Percentiles rank a stretch among this genome's conserved stretches.
Evolutionary conservation across 2,329 filamentous ascomycete genomes (phyloP).

Genomic region (Macrophomina phaseolina): DNA sequence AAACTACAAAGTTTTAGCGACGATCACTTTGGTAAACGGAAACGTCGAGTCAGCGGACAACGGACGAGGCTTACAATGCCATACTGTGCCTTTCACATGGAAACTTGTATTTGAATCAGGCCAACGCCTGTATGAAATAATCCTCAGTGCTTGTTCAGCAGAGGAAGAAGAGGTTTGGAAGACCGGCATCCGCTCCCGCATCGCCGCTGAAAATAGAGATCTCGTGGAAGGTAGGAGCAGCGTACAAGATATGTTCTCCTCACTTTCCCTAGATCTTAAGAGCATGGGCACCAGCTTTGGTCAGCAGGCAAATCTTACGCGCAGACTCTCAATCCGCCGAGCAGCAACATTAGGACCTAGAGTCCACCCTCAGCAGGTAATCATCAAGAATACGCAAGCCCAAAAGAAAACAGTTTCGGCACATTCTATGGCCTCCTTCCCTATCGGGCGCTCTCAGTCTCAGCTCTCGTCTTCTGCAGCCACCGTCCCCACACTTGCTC

Average conservation of each 20-base stretch:
- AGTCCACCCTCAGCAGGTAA: conserved; percentile 73
- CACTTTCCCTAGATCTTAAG: conserved; percentile 72
- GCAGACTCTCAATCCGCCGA: conserved; percentile 78
- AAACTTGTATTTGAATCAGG: conserved; percentile 84
- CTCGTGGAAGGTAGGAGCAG: conserved; percentile 55
- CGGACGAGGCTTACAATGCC: conserved; percentile 81
- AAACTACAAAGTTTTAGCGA: conserved; percentile 75
- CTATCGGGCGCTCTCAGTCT: conserved; percentile 80
- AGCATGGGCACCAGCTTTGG: conserved; percentile 77
- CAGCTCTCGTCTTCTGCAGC: conserved; percentile 66
- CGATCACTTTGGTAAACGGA: conserved; percentile 69
- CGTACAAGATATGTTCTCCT: conserved; percentile 62
- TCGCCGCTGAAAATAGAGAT: conserved; percentile 57
- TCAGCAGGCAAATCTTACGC: conserved; percentile 68
- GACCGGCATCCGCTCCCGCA: conserved; percentile 63
- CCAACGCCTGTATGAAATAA: conserved; percentile 79
- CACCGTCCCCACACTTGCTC: conserved; percentile 72
- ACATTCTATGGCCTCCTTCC: conserved; percentile 50
- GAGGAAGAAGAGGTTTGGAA: conserved; percentile 84
- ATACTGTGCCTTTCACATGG: conserved; percentile 87
- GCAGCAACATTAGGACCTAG: conserved; percentile 75
- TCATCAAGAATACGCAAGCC: conserved; percentile 83
- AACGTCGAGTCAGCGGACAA: conserved; percentile 77
- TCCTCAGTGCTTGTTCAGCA: conserved; percentile 83
- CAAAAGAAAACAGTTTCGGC: conserved; percentile 62